Evolutionary conservation across 2,329 filamentous ascomycete species (phyloP), one percentile per base, ranked within the genome.

Genomic region (Periglandula ipomoeae): DNA sequence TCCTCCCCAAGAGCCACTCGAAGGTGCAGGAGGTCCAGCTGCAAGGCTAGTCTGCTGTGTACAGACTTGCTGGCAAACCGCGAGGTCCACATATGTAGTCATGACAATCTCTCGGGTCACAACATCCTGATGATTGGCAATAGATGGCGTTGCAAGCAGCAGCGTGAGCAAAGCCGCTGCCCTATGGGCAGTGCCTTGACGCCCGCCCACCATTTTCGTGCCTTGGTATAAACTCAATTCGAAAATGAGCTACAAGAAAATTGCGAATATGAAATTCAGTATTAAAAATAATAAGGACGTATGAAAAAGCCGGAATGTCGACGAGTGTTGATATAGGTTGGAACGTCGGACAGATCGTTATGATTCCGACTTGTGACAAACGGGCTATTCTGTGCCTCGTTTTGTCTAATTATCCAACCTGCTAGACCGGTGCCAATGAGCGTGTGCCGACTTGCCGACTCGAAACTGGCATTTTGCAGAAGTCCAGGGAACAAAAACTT

Each of bases 71-170:
- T n/a, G 37, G n/a, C 48, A 50, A 17, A 24, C 26, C 20, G 20
- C 27, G 13, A 46, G 19, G 20, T 46, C 48, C 24, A 27, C 6
- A 11, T 50, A 46, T 17, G 43, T 37, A 4, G 43, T 50, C 22
- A 46, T 24, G 19, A 27, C 43, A 27, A 46, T 37, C 4, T 13
- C 6, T 10, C 43, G 5, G 17, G 20, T 38, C 24, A 37, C 43
- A 9, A 37, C 19, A 26, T 46, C 27, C 4, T 23, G 13, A n/a
- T 23, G 8, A 13, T 20, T 20, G 27, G 37, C 39, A 27, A 44
- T 2, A 40, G 43, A 39, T 5, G 48, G 43, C 26, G 48, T 34
- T 15, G 43, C 30, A 15, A 32, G n/a, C 5, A 50, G 38, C 19
- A 50, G 2, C 13, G 35, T 24, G 24, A 50, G 23, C 11, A 50